Percentiles rank a stretch among this genome's conserved stretches.
These are phyloP conservation scores for Mycena alexandri DNA, from an alignment of 768 basidiomycete genomes.

Conservation along the genomic window DNA sequence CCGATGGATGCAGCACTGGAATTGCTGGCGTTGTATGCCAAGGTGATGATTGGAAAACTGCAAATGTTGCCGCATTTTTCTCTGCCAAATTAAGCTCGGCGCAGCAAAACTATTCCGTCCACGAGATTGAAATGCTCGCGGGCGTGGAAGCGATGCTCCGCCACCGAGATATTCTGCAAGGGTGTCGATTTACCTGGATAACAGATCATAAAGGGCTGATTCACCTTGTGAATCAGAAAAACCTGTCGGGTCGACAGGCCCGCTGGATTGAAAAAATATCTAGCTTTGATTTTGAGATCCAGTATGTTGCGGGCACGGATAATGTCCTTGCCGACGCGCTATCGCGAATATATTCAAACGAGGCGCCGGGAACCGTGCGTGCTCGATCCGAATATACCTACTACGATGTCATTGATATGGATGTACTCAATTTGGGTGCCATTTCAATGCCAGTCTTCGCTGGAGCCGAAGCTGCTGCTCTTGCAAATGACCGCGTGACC, in stretches of 20 bases:
- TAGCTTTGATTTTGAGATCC: too few species aligned
- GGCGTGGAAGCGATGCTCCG: constrained; percentile 16
- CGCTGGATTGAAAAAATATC: too few species aligned
- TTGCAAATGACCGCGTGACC: too few species aligned
- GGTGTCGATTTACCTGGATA: too few species aligned
- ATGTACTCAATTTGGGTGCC: too few species aligned
- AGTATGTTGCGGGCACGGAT: constrained; percentile 11
- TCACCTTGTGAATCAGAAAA: too few species aligned
- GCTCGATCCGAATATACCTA: constrained; percentile 11
- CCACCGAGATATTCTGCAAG: constrained; percentile 14
- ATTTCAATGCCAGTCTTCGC: too few species aligned
- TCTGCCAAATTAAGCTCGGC: constrained; percentile 13
- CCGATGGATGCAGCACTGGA: constrained; percentile 19
- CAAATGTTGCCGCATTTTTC: constrained; percentile 7
- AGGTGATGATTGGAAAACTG: constrained; percentile 13
- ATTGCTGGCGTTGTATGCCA: too few species aligned
- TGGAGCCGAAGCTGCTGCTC: too few species aligned
- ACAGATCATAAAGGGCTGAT: too few species aligned
- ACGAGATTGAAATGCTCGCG: constrained; percentile 19
- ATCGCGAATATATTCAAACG: constrained; percentile 13
- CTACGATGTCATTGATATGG: too few species aligned
- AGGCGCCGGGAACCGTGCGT: constrained; percentile 7
- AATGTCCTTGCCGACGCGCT: constrained; percentile 8
- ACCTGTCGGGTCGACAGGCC: too few species aligned
- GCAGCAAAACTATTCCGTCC: constrained; percentile 9